Conservation (phyloP, 192 early-diverging fungal species). For the Phlyctochytrium bullatum region DNA sequence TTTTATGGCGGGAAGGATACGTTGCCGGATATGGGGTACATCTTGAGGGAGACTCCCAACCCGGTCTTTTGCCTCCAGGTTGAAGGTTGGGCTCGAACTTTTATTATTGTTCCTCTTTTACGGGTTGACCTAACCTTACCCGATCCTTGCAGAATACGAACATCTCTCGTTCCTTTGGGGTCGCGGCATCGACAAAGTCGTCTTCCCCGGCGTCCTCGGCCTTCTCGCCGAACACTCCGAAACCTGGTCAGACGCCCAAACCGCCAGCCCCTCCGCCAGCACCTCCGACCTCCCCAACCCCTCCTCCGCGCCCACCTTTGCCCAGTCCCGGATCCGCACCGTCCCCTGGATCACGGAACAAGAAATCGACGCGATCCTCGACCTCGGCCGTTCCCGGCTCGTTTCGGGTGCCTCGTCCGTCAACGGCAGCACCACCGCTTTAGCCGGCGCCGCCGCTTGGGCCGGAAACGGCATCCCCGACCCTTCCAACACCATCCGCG, state of each 20-base stretch:
- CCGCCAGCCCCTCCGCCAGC: background rate
- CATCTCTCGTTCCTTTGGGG: conserved; percentile 66
- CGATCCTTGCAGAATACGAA: conserved; percentile 61
- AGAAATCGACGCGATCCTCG: conserved; percentile 27
- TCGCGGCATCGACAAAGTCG: conserved; percentile 34
- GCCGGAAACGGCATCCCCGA: too few species aligned
- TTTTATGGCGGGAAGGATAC: conserved; percentile 90
- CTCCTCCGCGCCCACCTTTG: background rate
- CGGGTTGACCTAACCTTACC: background rate
- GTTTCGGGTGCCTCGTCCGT: conserved; percentile 1
- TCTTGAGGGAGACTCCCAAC: conserved; percentile 29
- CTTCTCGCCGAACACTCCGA: conserved; percentile 41
- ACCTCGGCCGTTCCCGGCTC: conserved; percentile 21
- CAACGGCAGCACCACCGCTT: background rate
- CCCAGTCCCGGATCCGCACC: conserved; percentile 1
- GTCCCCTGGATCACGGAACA: conserved; percentile 38
- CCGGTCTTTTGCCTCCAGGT: conserved; percentile 41
- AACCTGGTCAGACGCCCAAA: conserved; percentile 34
- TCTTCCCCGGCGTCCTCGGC: conserved; percentile 51
- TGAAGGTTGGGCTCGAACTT: conserved; percentile 30
- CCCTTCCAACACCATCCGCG: background rate
- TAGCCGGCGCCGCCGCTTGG: too few species aligned
- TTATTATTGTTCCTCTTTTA: background rate
- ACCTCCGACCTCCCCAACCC: background rate
- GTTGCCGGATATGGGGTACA: conserved; percentile 67